Conservation (phyloP, 2,329 filamentous ascomycete species). For the Fusarium mundagurra region DNA sequence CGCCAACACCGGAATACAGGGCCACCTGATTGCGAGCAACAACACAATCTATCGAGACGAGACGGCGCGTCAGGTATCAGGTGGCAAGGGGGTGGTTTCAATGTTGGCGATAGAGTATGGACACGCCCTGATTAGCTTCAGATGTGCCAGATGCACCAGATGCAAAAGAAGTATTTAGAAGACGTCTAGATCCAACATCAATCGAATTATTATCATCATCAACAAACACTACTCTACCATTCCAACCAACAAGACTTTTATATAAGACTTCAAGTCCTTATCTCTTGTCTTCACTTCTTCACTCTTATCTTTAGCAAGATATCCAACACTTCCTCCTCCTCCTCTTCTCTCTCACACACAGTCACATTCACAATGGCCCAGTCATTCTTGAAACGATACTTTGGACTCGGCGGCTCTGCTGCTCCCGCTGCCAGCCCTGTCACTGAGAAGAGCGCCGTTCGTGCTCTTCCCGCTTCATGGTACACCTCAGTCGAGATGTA, state of each 20-base stretch:
- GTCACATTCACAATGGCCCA: constrained; percentile 37
- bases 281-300: neutral
- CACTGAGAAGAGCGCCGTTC: constrained; percentile 36
- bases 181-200: constrained; percentile 31
- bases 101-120: constrained; percentile 8
- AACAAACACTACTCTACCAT: constrained; percentile 23
- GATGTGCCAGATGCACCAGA: constrained; percentile 14
- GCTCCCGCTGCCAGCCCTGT: constrained; percentile 13
- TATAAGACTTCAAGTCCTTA: constrained; percentile 20
- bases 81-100: constrained; percentile 31
- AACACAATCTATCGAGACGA: constrained; percentile 29
- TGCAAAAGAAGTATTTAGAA: constrained; percentile 33
- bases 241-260: constrained; percentile 14
- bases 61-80: constrained; percentile 26
- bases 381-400: constrained; percentile 49
- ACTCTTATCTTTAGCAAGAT: constrained; percentile 8
- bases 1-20: constrained; percentile 10
- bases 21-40: constrained; percentile 34
- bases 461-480: constrained; percentile 61
- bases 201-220: constrained; percentile 20
- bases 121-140: constrained; percentile 30
- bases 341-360: constrained; percentile 1
- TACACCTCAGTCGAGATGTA: constrained; percentile 64
- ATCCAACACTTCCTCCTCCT: neutral
- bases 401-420: constrained; percentile 48